These are phyloP conservation scores for Moringa oleifera DNA, from an alignment of 345 rosid genomes.

Conservation along the genomic window DNA sequence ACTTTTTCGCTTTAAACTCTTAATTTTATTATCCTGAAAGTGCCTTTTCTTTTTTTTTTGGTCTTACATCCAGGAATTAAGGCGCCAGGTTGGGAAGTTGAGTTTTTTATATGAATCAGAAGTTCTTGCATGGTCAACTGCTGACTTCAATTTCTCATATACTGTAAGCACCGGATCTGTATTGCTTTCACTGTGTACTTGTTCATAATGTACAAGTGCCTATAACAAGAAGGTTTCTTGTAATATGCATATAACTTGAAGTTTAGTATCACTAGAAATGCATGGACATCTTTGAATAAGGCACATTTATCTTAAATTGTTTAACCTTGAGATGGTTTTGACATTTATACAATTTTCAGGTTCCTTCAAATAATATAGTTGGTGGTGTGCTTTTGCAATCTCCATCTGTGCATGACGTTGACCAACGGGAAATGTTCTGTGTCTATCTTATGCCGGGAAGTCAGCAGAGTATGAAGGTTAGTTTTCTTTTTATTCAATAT, in stretches of 20 bases:
- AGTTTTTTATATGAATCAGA: slow-evolving; percentile 69
- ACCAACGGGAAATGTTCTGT: slow-evolving; percentile 81
- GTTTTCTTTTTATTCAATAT: slow-evolving; percentile 8
- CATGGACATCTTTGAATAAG: slow-evolving; percentile 9
- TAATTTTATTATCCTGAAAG: not conserved
- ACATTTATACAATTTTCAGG: slow-evolving; percentile 29
- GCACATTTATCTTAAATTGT: slow-evolving; percentile 1
- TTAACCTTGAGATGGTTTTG: slow-evolving; percentile 1
- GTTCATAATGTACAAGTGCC: not conserved
- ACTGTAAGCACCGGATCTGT: slow-evolving; percentile 37
- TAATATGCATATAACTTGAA: not conserved
- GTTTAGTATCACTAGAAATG: slow-evolving; percentile 5
- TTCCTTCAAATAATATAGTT: slow-evolving; percentile 44
- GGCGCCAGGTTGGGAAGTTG: slow-evolving; percentile 52
- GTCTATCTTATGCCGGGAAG: slow-evolving; percentile 69
- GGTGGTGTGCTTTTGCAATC: slow-evolving; percentile 83
- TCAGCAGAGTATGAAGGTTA: slow-evolving; percentile 53
- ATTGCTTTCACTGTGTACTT: not conserved
- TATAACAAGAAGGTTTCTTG: not conserved
- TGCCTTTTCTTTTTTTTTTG: slow-evolving; percentile 1
- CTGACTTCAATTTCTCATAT: slow-evolving; percentile 67
- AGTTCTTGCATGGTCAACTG: slow-evolving; percentile 73
- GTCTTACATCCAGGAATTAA: slow-evolving; percentile 46
- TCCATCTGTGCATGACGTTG: slow-evolving; percentile 58
- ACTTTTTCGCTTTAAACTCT: not conserved